Base-by-base conservation (phyloP, 2,329 filamentous ascomycete species). In the Penicillium sp. region DNA sequence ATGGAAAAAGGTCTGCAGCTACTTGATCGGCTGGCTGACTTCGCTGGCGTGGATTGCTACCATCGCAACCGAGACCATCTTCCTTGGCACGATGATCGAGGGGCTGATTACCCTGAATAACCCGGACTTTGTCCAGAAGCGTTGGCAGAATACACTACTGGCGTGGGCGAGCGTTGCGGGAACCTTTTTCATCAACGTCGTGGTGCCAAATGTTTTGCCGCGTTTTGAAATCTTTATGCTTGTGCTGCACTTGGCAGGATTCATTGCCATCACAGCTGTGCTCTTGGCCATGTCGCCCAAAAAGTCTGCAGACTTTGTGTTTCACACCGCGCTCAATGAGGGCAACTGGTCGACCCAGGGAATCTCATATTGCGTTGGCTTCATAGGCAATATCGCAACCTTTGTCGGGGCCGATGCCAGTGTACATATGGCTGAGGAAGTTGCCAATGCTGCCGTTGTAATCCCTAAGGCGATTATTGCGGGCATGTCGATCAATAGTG, bases 221-320 rank as follows among this genome's bases (percentile, higher is more conserved):
- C 67, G 65, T n/a, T 60, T 74, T 7, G 71, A 74, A 49, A 69
- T 70, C 8, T 60, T 67, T 46, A 68, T 71, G 26, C 56, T 74
- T n/a, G 59, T 73, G 12, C 46, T 73, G 24, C 71, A 74, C 45
- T 62, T 75, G n/a, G 58, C 74, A 1, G 72, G 74, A 1, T 75
- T 78, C 56, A 72, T 76, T 44, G 69, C 65, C 9, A 63, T 74
- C 5, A 52, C 73, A 8, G 62, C 69, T 0, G 65, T 69, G 1
- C 55, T 74, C 2, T 35, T 63, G 57, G 47, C 58, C 60, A 4
- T 64, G 66, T 24, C 58, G 1, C 59, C 61, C 3, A 60, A 62
- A 39, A 57, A 58, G 35, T 56, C 57, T n/a, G 49, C 61, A 1
- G 49, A 57, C 9, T 65, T 62, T 45, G 65, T 68, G 24, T 68